Percentiles rank a stretch among this genome's conserved stretches.
phyloP scores from a whole-genome alignment of 768 basidiomycete species.

The Daedaleopsis sinensis region DNA sequence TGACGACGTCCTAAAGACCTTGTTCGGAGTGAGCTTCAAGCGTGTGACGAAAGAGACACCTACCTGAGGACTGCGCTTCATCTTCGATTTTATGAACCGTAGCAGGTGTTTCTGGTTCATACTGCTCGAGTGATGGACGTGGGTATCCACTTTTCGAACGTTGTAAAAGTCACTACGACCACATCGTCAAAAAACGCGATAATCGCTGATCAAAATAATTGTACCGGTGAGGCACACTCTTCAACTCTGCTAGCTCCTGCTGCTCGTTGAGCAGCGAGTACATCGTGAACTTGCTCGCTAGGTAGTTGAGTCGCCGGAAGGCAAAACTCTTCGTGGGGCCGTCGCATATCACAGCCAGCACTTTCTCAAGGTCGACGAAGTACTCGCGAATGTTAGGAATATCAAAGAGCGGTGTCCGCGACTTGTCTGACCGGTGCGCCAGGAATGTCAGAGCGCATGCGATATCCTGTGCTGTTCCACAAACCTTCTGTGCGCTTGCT shows the following conservation, averaged over 20 bases:
- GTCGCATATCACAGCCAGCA: slow-evolving; percentile 88
- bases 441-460: slow-evolving; percentile 20
- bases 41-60: slow-evolving; percentile 20
- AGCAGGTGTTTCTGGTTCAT: slow-evolving; percentile 99
- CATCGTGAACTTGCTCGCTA: slow-evolving; percentile 93
- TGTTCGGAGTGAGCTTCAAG: background rate
- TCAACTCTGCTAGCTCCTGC: slow-evolving; percentile 95
- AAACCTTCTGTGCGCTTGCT: slow-evolving; percentile 47
- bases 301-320: slow-evolving; percentile 86
- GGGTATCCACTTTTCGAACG: slow-evolving; percentile 96
- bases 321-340: slow-evolving; percentile 97
- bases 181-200: background rate
- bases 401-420: slow-evolving; percentile 62
- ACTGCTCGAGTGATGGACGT: slow-evolving; percentile 97
- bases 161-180: slow-evolving; percentile 92
- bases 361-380: slow-evolving; percentile 92
- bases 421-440: slow-evolving; percentile 22
- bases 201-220: slow-evolving; percentile 3
- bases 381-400: slow-evolving; percentile 92
- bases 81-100: slow-evolving; percentile 98
- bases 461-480: background rate
- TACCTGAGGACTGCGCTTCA: slow-evolving; percentile 86
- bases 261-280: slow-evolving; percentile 90
- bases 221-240: slow-evolving; percentile 85
- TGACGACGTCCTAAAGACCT: slow-evolving; percentile 82